Evolutionary conservation across 306 rosid species (phyloP).

Genomic region (Aeschynomene evenia): DNA sequence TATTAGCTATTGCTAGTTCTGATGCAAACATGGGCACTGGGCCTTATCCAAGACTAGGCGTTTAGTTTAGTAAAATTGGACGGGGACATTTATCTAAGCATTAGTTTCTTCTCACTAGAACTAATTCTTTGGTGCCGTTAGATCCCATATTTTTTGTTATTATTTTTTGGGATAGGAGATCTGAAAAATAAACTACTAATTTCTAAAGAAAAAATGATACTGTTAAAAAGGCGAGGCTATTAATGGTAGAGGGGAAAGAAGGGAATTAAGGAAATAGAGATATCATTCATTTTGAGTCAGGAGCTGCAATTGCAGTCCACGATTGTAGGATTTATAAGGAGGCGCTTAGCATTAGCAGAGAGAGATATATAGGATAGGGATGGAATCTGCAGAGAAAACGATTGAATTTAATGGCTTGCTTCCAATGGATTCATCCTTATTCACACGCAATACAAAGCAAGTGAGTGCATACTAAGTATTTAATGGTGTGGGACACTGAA

Average conservation of each 20-base stretch:
- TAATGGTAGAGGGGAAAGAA: neutral
- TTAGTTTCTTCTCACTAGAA: too few relatives aligned
- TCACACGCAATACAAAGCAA: neutral
- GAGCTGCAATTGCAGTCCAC: neutral
- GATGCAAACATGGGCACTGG: neutral
- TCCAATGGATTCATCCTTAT: neutral
- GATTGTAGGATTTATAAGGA: neutral
- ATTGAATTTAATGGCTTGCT: neutral
- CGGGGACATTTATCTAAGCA: neutral
- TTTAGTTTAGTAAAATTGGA: neutral
- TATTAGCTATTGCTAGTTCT: too few relatives aligned
- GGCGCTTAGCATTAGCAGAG: neutral
- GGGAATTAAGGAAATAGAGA: neutral
- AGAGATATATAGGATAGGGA: too few relatives aligned
- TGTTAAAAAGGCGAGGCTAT: neutral
- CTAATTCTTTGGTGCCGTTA: too few relatives aligned
- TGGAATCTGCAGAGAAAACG: neutral
- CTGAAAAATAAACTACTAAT: neutral
- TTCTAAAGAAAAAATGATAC: too few relatives aligned
- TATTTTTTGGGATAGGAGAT: neutral
- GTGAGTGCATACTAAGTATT: neutral
- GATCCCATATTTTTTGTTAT: too few relatives aligned
- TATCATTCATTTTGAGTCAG: neutral
- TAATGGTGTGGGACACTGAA: constrained; percentile 23
- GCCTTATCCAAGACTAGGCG: neutral